These are phyloP conservation scores for Pseudotsuga menziesii DNA, from an alignment of 75 land plant genomes.

Conservation along the genomic window DNA sequence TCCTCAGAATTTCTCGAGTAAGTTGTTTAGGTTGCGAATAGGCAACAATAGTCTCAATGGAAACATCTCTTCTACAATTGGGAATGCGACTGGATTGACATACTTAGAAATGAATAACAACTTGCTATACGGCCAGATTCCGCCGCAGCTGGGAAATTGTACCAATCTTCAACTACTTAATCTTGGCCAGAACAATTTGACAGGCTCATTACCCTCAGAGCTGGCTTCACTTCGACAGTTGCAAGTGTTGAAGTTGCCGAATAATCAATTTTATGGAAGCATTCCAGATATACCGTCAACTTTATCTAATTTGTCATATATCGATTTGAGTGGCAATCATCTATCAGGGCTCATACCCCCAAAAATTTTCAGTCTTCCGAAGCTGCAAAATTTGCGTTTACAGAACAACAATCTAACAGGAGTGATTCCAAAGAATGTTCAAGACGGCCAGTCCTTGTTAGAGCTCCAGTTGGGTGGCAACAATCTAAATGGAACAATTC, in stretches of 20 bases:
- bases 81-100: neutral
- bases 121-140: neutral
- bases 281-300: slow-evolving; percentile 5
- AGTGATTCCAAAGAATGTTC: slow-evolving; percentile 19
- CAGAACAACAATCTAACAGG: slow-evolving; percentile 32
- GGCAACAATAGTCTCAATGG: neutral
- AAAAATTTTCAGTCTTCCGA: slow-evolving; percentile 15
- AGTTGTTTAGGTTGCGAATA: neutral
- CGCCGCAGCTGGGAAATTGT: neutral
- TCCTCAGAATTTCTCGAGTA: slow-evolving; percentile 11
- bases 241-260: neutral
- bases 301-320: slow-evolving; percentile 19
- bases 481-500: slow-evolving; percentile 34
- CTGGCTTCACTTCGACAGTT: neutral
- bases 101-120: slow-evolving; percentile 22
- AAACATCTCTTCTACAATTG: neutral
- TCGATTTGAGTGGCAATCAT: slow-evolving; percentile 32
- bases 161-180: slow-evolving; percentile 17
- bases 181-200: slow-evolving; percentile 13
- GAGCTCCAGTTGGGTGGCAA: slow-evolving; percentile 51
- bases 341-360: slow-evolving; percentile 26
- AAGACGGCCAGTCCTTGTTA: slow-evolving; percentile 12
- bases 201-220: slow-evolving; percentile 13
- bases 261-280: slow-evolving; percentile 11
- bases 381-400: slow-evolving; percentile 24